Percentiles rank a stretch among this genome's conserved stretches.
Conservation (phyloP, 2,329 filamentous ascomycete species). For the Byssothecium circinans region DNA sequence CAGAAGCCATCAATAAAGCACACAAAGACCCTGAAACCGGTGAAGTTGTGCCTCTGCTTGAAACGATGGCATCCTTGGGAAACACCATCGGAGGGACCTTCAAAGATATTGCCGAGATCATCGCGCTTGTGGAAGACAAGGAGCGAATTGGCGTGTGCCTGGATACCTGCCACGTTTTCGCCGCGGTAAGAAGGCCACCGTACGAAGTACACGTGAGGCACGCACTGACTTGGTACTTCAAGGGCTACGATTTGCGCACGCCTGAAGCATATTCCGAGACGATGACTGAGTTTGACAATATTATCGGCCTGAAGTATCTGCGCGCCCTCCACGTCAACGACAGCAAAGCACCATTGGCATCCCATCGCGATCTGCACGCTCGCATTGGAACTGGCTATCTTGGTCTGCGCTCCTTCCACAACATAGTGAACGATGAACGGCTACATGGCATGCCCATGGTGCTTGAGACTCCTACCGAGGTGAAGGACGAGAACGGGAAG, state of each 20-base stretch:
- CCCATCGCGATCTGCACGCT: slow-evolving; percentile 85
- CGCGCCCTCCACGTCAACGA: slow-evolving; percentile 92
- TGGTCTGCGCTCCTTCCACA: slow-evolving; percentile 86
- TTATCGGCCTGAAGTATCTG: slow-evolving; percentile 78
- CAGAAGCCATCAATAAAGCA: slow-evolving; percentile 77
- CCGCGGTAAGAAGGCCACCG: no score
- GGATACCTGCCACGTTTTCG: slow-evolving; percentile 96
- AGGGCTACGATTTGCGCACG: slow-evolving; percentile 85
- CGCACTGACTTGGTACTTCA: no score
- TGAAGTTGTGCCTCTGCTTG: slow-evolving; percentile 78
- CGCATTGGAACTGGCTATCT: slow-evolving; percentile 97
- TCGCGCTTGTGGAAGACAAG: slow-evolving; percentile 78
- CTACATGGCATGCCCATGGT: slow-evolving; percentile 86
- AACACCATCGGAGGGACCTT: slow-evolving; percentile 86
- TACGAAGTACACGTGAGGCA: no score
- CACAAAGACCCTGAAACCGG: slow-evolving; percentile 68
- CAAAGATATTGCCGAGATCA: slow-evolving; percentile 83
- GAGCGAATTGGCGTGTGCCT: slow-evolving; percentile 87
- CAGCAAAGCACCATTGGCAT: slow-evolving; percentile 83
- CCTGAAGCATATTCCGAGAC: slow-evolving; percentile 73
- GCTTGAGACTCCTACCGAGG: slow-evolving; percentile 91
- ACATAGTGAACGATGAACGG: slow-evolving; percentile 77
- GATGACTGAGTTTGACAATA: slow-evolving; percentile 72
- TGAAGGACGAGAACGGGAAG: slow-evolving; percentile 63
- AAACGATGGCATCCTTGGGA: slow-evolving; percentile 89